Evolutionary conservation across 1,284 basidiomycete genomes (phyloP), one percentile per base, ranked within the genome.

Genomic region (Tylopilus orsonianus): DNA sequence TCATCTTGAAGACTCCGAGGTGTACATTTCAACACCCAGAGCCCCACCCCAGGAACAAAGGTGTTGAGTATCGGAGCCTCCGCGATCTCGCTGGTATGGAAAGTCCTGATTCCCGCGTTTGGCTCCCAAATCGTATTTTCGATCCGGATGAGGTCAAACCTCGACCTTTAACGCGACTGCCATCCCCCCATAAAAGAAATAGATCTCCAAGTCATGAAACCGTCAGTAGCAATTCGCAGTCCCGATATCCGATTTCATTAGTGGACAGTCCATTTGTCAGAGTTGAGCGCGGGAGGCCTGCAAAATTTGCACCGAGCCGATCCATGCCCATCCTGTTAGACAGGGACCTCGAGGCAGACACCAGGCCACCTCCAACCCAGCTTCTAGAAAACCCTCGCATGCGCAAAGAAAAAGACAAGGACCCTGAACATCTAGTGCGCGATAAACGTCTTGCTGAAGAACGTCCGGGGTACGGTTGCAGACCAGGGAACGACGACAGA

Each of bases 91-190:
- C 39, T 10, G 48, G 48, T 12, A 32, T 14, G 23, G 22, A 50
- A 43, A 41, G 39, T 4, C 34, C 50, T 22, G 67, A 69, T 41
- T 26, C 64, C 44, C 63, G 65, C 8, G 13, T 68, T 18, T 69
- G 65, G 66, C 44, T 54, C 35, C 67, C 65, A 39, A 41, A 39
- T 33, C 65, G 59, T 9, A 9, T 49, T 23, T 68, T 66, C 35
- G 51, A 69, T 41, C 60, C 62, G 12, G 50, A 49, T 49, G 63
- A 57, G 41, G 42, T 69, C 37, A 65, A 64, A 41, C 37, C 48
- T 30, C 41, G 53, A 41, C 54, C 60, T 36, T 24, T 30, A 35
- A 59, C 58, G 33, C 57, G 59, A 34, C 46, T 57, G 6, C 34
- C 59, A 10, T 66, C 55, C 42, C 63, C 61, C 16, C 36, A 13